Base-by-base conservation (phyloP, 1,139 yeast species). In the Yamadazyma diddensiae region DNA sequence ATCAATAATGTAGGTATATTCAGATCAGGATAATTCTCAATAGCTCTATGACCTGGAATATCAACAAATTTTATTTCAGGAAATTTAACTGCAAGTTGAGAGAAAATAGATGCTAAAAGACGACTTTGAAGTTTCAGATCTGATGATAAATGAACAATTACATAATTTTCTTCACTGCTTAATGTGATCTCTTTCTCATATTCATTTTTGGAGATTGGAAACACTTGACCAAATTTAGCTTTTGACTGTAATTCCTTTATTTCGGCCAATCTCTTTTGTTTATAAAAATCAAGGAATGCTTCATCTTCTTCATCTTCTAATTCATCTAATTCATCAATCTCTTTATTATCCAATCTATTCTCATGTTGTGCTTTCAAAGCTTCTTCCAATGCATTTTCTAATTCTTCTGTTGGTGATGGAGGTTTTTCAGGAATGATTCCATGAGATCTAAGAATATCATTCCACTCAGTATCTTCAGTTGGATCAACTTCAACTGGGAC, bases 391-490 rank as follows among this genome's bases (percentile, higher is more conserved):
- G 94, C 94, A 45, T 82, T 90, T 52, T 92, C 97, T 30, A 92
- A 57, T 56, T 87, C 84, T 27, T 75, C 86, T 0, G 94, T 76
- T 10, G 96, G 95, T 17, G 95, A 86, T 15, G 94, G 92, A 20
- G 94, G 88, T 48, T 82, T 79, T 53, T 86, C 90, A 0, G 98
- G 98, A 33, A 92, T 87, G 41, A 92, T 79, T 9, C 97, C 97
- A 43, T 90, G 87, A 5, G 77, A 74, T 43, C 99, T 69, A 29
- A 92, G 70, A 43, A 92, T 88, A 59, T 92, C 99, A 55, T 92
- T 92, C 98, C 99, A 92, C 57, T 92, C 98, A 1, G 98, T 92
- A 54, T 92, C 99, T 59, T 92, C 98, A 42, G 76, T 78, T 22
- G 96, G 97, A 59, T 92, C 90, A 35, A 90, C 97, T 59, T 88